These are phyloP conservation scores for Pneumocystis canis DNA, from an alignment of 1,139 yeast genomes.

Conservation along the genomic window DNA sequence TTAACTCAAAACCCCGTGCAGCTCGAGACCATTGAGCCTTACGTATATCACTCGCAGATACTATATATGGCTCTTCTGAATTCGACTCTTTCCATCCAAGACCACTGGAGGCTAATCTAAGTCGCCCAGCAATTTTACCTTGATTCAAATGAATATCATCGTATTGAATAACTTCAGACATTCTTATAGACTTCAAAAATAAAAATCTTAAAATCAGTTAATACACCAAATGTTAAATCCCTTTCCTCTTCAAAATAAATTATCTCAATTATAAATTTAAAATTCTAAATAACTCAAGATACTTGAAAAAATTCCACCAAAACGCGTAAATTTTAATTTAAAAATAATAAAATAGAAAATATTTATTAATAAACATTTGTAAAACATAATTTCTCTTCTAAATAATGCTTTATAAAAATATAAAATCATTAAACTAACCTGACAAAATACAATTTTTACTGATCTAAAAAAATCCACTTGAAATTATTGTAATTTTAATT, in stretches of 20 bases:
- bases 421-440: not conserved
- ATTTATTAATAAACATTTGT: not conserved
- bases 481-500: no score
- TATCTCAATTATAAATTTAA: not conserved
- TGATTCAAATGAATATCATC: slow-evolving; percentile 82
- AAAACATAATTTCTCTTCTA: not conserved
- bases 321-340: not conserved
- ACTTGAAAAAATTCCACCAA: not conserved
- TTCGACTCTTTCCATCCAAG: slow-evolving; percentile 71
- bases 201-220: not conserved
- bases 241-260: not conserved
- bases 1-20: slow-evolving; percentile 75
- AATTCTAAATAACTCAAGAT: not conserved
- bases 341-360: no score
- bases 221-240: not conserved
- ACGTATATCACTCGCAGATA: slow-evolving; percentile 72
- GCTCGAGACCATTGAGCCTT: slow-evolving; percentile 87
- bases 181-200: slow-evolving; percentile 4
- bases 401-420: not conserved
- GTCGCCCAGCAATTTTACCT: slow-evolving; percentile 68
- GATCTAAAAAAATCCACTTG: no score
- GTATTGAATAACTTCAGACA: slow-evolving; percentile 36
- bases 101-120: slow-evolving; percentile 90
- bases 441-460: no score
- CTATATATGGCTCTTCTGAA: slow-evolving; percentile 50